Base-by-base conservation (phyloP, 768 basidiomycete genomes). In the Clitopilus hobsonii region DNA sequence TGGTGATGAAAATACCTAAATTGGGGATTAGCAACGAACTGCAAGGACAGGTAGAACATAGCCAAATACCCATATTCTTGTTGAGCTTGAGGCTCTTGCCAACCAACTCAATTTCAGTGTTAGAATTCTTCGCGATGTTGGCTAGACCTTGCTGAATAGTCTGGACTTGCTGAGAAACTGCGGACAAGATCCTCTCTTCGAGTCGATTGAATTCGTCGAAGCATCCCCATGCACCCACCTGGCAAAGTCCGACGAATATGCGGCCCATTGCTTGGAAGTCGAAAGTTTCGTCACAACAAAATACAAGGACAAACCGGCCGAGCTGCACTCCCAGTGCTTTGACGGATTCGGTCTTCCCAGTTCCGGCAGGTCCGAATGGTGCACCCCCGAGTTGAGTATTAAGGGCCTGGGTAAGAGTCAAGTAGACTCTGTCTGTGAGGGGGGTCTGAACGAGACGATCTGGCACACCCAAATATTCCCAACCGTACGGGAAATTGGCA, bases 251-350 rank as follows among this genome's bases (percentile, higher is more conserved):
- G 63, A 98, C 87, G 67, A 99, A 99, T 62, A 99, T 98, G 59
- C 97, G 91, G 59, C 97, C 97, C 97, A 99, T 98, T 1, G 97
- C 97, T 68, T 98, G 95, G 79, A 98, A 98, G 71, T 99, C 97
- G 71, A 99, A 98, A 0, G 92, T 97, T 69, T 99, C 97, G 70
- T 99, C 97, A 65, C 97, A 99, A 68, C 97, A 98, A 75, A 99
- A 99, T n/a, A 99, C 97, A 49, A 99, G 80, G n/a, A 99, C 97
- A 65, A 99, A 99, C 30, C 97, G 87, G 36, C 97, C 97, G 5
- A 99, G 84, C 63, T 97, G 95, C 1, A 98, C 93, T 50, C 97
- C 97, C 20, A 99, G 85, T 1, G 97, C 95, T 71, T 99, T 99
- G 67, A 99, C 97, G 1, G 97, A 98, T 71, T 99, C 97, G 0